These are phyloP conservation scores for Kodamaea restingae DNA, from an alignment of 805 yeast genomes.

Conservation along the genomic window DNA sequence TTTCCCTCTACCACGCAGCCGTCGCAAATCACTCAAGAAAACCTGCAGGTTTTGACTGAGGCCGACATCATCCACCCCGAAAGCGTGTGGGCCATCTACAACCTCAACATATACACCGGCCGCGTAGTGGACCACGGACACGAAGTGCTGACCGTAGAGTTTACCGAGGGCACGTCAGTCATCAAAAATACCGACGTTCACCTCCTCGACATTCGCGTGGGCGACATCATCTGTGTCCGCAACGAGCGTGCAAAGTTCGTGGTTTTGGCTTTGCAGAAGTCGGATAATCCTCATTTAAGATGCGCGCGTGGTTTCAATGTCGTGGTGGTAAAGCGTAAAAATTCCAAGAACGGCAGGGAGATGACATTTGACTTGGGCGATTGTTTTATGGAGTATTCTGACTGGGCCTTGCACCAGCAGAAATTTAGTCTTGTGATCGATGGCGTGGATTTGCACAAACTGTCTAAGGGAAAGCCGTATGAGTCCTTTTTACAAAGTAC, in stretches of 20 bases:
- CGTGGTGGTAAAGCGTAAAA: slow-evolving; percentile 32
- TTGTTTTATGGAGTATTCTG: slow-evolving; percentile 36
- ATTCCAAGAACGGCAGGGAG: slow-evolving; percentile 8
- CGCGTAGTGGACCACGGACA: slow-evolving; percentile 24
- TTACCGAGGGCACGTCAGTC: slow-evolving; percentile 34
- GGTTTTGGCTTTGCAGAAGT: slow-evolving; percentile 21
- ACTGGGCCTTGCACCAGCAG: slow-evolving; percentile 38
- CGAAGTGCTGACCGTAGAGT: slow-evolving; percentile 33
- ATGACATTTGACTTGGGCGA: slow-evolving; percentile 25
- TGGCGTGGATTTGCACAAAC: slow-evolving; percentile 15
- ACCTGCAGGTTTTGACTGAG: slow-evolving; percentile 6
- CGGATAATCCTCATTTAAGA: slow-evolving; percentile 21
- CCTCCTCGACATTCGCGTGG: slow-evolving; percentile 53
- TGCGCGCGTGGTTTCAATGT: slow-evolving; percentile 63
- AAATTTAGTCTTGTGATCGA: slow-evolving; percentile 20
- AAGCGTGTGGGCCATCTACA: slow-evolving; percentile 54
- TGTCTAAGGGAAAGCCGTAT: slow-evolving; percentile 3
- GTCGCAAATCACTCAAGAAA: background rate
- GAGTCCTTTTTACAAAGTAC: slow-evolving; percentile 6
- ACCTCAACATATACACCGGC: slow-evolving; percentile 51
- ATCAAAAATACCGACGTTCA: slow-evolving; percentile 37
- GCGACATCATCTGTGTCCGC: slow-evolving; percentile 46
- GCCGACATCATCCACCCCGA: slow-evolving; percentile 14
- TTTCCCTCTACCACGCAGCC: too few species aligned
- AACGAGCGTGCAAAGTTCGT: slow-evolving; percentile 28